Conservation (phyloP, 108 stramenopile genomes). For the Cyclotella cryptica region DNA sequence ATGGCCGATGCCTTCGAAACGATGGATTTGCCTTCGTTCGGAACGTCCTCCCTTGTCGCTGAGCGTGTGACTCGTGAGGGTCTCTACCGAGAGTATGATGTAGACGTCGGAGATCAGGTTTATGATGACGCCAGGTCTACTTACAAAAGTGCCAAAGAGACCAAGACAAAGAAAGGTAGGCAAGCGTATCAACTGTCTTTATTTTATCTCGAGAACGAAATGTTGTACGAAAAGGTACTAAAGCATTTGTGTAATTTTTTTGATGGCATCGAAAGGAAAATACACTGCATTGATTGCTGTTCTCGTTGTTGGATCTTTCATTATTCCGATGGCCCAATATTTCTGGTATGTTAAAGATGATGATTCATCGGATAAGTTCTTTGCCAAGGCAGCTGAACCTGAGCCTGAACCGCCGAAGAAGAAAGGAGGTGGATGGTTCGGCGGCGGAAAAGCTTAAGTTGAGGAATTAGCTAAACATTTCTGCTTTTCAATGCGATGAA, state of each 20-base stretch:
- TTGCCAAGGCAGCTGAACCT: slow-evolving; percentile 55
- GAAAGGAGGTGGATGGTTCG: slow-evolving; percentile 53
- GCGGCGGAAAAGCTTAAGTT: slow-evolving; percentile 12
- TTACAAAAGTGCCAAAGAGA: slow-evolving; percentile 88
- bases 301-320: slow-evolving; percentile 93
- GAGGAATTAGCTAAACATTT: neutral
- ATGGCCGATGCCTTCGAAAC: slow-evolving; percentile 68
- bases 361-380: slow-evolving; percentile 87
- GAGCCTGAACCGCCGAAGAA: slow-evolving; percentile 77
- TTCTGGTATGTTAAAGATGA: slow-evolving; percentile 96
- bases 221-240: neutral
- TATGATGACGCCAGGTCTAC: slow-evolving; percentile 86
- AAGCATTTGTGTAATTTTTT: neutral
- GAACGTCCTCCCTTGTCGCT: slow-evolving; percentile 67
- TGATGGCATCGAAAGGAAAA: slow-evolving; percentile 70
- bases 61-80: slow-evolving; percentile 81
- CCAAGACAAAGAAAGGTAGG: slow-evolving; percentile 93
- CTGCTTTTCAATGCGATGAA: neutral
- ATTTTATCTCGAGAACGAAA: neutral
- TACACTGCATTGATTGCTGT: slow-evolving; percentile 93
- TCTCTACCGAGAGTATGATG: slow-evolving; percentile 83
- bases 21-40: slow-evolving; percentile 52
- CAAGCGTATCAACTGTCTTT: slow-evolving; percentile 30
- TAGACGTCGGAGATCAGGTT: slow-evolving; percentile 71
- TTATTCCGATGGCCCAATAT: slow-evolving; percentile 98